phyloP scores from a whole-genome alignment of 768 basidiomycete genomes.

The Tulasnella sp. region DNA sequence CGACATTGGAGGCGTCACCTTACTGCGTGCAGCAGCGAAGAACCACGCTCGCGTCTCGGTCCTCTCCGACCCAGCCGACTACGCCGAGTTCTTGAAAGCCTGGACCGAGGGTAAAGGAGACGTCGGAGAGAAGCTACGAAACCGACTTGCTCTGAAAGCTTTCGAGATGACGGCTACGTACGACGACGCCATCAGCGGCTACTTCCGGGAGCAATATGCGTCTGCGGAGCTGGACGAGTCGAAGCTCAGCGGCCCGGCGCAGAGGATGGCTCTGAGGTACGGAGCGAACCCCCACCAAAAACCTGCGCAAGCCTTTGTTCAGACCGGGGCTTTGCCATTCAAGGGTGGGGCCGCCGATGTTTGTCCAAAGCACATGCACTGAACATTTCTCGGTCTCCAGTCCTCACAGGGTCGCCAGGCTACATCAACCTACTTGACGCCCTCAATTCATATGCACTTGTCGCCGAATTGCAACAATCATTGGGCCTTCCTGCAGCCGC shows the following conservation, averaged over 20 bases:
- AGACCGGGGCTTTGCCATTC: constrained; percentile 86
- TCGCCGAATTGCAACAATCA: constrained; percentile 86
- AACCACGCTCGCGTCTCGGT: constrained; percentile 92
- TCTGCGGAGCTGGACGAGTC: constrained; percentile 66
- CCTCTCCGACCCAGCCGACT: constrained; percentile 85
- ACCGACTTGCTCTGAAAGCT: constrained; percentile 87
- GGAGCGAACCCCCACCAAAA: constrained; percentile 99
- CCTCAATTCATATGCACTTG: constrained; percentile 93
- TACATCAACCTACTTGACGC: constrained; percentile 99
- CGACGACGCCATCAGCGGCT: constrained; percentile 91
- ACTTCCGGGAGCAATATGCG: constrained; percentile 95
- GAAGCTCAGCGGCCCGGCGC: constrained; percentile 62
- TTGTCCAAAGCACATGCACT: not conserved
- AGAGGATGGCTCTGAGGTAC: constrained; percentile 83
- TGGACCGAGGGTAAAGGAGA: constrained; percentile 73
- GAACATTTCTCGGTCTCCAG: constrained; percentile 41
- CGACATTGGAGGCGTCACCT: constrained; percentile 97
- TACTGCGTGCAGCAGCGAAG: constrained; percentile 95
- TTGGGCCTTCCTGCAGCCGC: constrained; percentile 90
- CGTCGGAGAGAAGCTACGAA: constrained; percentile 65
- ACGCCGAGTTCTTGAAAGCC: constrained; percentile 70
- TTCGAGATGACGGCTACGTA: constrained; percentile 96
- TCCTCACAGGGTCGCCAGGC: constrained; percentile 88
- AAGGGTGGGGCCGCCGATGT: constrained; percentile 54
- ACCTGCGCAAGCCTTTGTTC: constrained; percentile 93